A percentile compares a stretch with the other conserved stretches of the same genome.
phyloP scores from a whole-genome alignment of 2,329 filamentous ascomycete genomes.

The Clarireedia paspali region DNA sequence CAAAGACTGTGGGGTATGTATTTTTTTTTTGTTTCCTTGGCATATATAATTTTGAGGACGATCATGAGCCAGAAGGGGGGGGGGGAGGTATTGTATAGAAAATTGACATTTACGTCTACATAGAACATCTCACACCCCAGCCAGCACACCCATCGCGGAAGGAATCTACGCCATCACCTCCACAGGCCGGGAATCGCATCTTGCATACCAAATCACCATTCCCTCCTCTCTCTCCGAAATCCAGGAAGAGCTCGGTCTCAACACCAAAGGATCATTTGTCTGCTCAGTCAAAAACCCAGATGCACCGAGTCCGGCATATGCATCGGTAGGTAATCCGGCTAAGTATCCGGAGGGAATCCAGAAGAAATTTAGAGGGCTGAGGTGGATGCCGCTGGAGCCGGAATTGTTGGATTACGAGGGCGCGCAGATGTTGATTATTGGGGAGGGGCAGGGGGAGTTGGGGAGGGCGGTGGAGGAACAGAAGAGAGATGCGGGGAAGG shows the following conservation, averaged over 20 bases:
- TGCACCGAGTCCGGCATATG: slow-evolving; percentile 55
- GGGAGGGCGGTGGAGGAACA: slow-evolving; percentile 48
- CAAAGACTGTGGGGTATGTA: slow-evolving; percentile 57
- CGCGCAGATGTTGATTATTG: slow-evolving; percentile 72
- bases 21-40: neutral
- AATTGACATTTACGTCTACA: neutral
- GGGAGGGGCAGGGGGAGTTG: slow-evolving; percentile 51
- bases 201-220: slow-evolving; percentile 73
- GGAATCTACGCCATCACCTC: slow-evolving; percentile 77
- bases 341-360: slow-evolving; percentile 66
- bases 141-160: slow-evolving; percentile 70
- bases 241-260: slow-evolving; percentile 67
- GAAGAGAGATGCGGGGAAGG: slow-evolving; percentile 46
- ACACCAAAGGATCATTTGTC: slow-evolving; percentile 66
- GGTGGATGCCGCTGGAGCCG: slow-evolving; percentile 69
- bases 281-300: slow-evolving; percentile 75
- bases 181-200: slow-evolving; percentile 63
- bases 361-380: slow-evolving; percentile 62
- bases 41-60: neutral
- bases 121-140: slow-evolving; percentile 53
- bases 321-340: slow-evolving; percentile 54
- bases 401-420: slow-evolving; percentile 68
- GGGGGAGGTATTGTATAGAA: neutral
- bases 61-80: neutral
- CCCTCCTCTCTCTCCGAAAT: slow-evolving; percentile 62